Evolutionary conservation across 768 basidiomycete species (phyloP).

Genomic region (Hemileccinum impolitum): DNA sequence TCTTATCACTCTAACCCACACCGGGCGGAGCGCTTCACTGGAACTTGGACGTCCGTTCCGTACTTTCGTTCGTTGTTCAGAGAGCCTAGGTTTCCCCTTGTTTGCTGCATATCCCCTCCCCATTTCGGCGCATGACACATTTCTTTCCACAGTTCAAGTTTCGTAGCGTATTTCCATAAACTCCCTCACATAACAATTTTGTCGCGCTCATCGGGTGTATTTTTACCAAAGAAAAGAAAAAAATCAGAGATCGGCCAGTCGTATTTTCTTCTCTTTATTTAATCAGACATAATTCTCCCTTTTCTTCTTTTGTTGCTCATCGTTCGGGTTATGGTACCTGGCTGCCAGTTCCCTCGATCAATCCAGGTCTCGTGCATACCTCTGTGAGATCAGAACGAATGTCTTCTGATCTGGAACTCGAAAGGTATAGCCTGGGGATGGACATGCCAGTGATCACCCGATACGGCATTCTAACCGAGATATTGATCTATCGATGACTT

Average conservation of each 20-base stretch:
- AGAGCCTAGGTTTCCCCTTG: conserved; percentile 11
- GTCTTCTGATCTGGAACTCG: no score
- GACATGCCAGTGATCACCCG: no score
- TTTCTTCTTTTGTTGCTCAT: neutral
- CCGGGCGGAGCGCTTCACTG: conserved; percentile 23
- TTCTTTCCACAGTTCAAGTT: conserved; percentile 4
- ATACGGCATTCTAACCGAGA: no score
- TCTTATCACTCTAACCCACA: conserved; percentile 12
- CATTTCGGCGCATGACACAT: conserved; percentile 11
- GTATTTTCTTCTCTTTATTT: conserved; percentile 10
- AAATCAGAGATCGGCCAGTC: conserved; percentile 8
- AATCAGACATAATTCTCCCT: conserved; percentile 11
- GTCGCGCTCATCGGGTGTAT: conserved; percentile 14
- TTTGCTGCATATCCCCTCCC: conserved; percentile 5
- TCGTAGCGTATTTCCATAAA: conserved; percentile 11
- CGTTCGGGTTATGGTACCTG: no score
- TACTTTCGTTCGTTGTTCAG: conserved; percentile 17
- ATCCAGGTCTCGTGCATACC: no score
- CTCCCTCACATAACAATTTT: neutral
- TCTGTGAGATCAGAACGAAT: no score
- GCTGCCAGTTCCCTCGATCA: no score
- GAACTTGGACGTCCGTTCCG: conserved; percentile 25
- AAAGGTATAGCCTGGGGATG: no score
- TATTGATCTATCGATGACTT: no score
- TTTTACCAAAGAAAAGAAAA: conserved; percentile 4